Conservation (phyloP, 169 alveolate species). For the Eimeria mitis region DNA sequence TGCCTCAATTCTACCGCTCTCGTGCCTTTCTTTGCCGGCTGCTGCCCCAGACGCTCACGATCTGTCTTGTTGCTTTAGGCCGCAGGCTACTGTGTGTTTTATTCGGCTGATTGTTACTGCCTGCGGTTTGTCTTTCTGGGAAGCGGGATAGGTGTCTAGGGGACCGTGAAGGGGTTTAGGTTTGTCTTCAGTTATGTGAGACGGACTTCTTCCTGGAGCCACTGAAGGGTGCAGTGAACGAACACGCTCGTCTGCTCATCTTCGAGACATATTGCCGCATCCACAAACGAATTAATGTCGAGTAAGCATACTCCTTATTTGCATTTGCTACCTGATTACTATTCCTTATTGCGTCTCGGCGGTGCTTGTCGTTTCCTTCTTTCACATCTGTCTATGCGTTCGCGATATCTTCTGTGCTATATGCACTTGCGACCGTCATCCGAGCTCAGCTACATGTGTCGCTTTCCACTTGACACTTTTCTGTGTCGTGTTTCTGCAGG, state of each 20-base stretch:
- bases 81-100: background rate
- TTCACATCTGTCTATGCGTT: background rate
- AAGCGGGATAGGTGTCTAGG: background rate
- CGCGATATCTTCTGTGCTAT: background rate
- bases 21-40: background rate
- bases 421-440: background rate
- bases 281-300: slow-evolving; percentile 94
- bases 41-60: background rate
- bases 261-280: slow-evolving; percentile 96
- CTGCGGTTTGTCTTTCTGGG: background rate
- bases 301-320: slow-evolving; percentile 58
- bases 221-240: slow-evolving; percentile 92
- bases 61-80: background rate
- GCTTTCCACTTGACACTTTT: no score
- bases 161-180: background rate
- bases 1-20: background rate
- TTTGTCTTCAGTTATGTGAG: slow-evolving; percentile 85
- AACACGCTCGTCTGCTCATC: slow-evolving; percentile 91
- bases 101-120: background rate
- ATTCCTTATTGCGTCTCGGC: no score
- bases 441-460: background rate
- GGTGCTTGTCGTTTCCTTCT: background rate
- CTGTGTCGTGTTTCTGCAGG: slow-evolving; percentile 59
- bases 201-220: slow-evolving; percentile 91
- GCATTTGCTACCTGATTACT: background rate